Base-by-base conservation (phyloP, 805 yeast species). In the Kazachstania kunashirensis region DNA sequence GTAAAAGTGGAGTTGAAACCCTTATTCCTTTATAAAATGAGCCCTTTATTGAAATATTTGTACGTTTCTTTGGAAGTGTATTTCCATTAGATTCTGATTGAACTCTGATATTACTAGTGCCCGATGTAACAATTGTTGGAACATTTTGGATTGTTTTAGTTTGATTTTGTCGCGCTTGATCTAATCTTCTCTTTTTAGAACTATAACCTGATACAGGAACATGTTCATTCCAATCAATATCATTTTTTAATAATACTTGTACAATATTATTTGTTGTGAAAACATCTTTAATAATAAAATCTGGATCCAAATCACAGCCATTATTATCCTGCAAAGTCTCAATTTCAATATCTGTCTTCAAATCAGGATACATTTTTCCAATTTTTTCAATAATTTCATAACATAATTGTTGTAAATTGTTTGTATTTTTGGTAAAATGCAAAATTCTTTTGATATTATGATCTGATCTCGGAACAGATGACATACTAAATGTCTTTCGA, bases 291-390 rank as follows among this genome's bases (percentile, higher is more conserved):
- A 76, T 78, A 3, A 55, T 43, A 44, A 76, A 83, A 40, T 81
- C 94, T 0, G 86, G 86, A 54, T 84, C 94, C 39, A 83, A 59
- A 50, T 84, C 94, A 46, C 86, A 80, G 37, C 68, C 70, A 41
- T 74, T 69, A 24, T 57, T 55, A 54, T 83, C 89, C 49, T 82
- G 89, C 2, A 84, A 57, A 31, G 71, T 71, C 11, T 67, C 60
- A 29, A 83, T 70, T 10, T 63, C 62, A 17, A 81, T 52, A 1
- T 68, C 67, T 5, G 67, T 72, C 29, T 71, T 76, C 26, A 55
- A 29, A 16, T 67, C 66, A 0, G 89, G 88, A 44, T 83, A 83
- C 31, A 83, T 61, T 49, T 73, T 75, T 19, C 62, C 50, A 48
- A 75, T 76, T 38, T 84, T 66, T 6, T 55, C 58, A n/a, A 62